phyloP scores from a whole-genome alignment of 805 yeast genomes.

The Ogataea haglerorum region DNA sequence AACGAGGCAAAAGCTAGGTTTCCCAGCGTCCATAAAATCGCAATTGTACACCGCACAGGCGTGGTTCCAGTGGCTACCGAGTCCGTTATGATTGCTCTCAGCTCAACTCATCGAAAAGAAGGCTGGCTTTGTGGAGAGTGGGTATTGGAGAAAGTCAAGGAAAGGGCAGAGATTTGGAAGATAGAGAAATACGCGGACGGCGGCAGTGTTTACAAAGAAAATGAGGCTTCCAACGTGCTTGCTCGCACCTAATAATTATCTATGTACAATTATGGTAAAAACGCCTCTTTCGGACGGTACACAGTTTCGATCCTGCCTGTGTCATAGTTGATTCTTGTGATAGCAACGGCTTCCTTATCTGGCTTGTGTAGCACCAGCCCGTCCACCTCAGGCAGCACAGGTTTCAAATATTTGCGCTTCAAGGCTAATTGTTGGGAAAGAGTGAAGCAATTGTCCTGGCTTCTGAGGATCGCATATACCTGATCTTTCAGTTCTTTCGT shows the following conservation, averaged over 20 bases:
- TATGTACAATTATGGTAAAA: constrained; percentile 23
- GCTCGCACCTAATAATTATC: constrained; percentile 2
- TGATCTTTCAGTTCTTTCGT: constrained; percentile 38
- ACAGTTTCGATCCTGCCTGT: constrained; percentile 50
- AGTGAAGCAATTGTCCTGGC: constrained; percentile 35
- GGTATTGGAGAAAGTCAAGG: constrained; percentile 44
- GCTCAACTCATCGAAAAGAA: constrained; percentile 44
- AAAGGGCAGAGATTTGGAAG: constrained; percentile 49
- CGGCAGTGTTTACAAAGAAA: constrained; percentile 40
- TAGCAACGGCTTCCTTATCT: constrained; percentile 48
- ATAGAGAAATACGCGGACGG: constrained; percentile 44
- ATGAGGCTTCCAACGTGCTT: constrained; percentile 30
- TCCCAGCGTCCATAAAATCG: constrained; percentile 35
- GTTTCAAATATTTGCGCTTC: constrained; percentile 50
- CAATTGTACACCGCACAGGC: constrained; percentile 45
- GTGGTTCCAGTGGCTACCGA: constrained; percentile 46
- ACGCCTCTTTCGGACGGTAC: constrained; percentile 53
- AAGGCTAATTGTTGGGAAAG: constrained; percentile 37
- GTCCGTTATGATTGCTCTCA: constrained; percentile 42
- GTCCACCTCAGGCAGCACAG: constrained; percentile 50
- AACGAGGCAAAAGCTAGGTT: constrained; percentile 30
- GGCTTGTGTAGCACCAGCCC: constrained; percentile 30
- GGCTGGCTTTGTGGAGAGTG: constrained; percentile 46
- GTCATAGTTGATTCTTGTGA: constrained; percentile 60
- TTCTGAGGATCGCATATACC: constrained; percentile 42